Conservation (phyloP, 2,329 filamentous ascomycete genomes). For the Fusarium sp. region DNA sequence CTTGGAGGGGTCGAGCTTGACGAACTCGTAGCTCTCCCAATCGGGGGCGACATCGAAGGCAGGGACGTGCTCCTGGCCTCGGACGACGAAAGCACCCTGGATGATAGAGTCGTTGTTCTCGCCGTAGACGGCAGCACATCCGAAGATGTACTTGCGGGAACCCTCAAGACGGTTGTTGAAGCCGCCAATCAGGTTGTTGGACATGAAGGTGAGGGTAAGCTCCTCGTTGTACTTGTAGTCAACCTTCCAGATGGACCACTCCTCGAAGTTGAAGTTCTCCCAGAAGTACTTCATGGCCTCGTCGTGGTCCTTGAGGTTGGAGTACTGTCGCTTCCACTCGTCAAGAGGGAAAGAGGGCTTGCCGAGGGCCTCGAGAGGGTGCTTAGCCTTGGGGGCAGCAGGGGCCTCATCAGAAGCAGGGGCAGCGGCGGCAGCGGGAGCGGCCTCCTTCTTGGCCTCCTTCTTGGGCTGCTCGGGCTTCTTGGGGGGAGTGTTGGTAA, state of each 20-base stretch:
- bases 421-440: conserved; percentile 49
- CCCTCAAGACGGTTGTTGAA: conserved; percentile 98
- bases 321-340: conserved; percentile 99
- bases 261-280: conserved; percentile 92
- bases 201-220: conserved; percentile 98
- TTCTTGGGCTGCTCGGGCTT: conserved; percentile 80
- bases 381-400: conserved; percentile 89
- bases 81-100: conserved; percentile 93
- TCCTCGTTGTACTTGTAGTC: conserved; percentile 99
- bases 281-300: conserved; percentile 97
- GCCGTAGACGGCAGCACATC: conserved; percentile 89
- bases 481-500: conserved; percentile 77
- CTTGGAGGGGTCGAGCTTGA: conserved; percentile 92
- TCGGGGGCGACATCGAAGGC: conserved; percentile 98
- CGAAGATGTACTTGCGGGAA: conserved; percentile 98
- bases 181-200: conserved; percentile 96
- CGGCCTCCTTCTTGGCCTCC: conserved; percentile 68
- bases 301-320: conserved; percentile 85
- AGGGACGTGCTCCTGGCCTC: conserved; percentile 85
- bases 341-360: conserved; percentile 86
- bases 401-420: conserved; percentile 58
- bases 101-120: conserved; percentile 90
- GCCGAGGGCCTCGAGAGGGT: conserved; percentile 87
- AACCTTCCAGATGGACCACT: conserved; percentile 95
- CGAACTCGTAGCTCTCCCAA: conserved; percentile 96